These are phyloP conservation scores for Phialophora verrucosa DNA, from an alignment of 2,329 filamentous ascomycete species.

Conservation along the genomic window DNA sequence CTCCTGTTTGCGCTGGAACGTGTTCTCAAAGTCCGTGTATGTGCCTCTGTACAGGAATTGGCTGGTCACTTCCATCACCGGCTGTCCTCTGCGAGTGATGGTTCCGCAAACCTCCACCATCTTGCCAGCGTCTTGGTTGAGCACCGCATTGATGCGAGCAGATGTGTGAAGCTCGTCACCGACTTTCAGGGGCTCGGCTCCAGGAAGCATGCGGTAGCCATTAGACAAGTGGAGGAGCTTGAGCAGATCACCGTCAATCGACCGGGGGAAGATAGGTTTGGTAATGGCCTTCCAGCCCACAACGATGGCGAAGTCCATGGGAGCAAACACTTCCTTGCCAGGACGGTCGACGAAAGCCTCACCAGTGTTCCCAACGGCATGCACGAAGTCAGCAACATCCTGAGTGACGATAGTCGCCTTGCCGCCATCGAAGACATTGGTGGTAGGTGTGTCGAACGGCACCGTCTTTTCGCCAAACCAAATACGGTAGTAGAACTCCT, in stretches of 20 bases:
- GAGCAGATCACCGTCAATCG: conserved; percentile 92
- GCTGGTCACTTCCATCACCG: conserved; percentile 98
- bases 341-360: conserved; percentile 96
- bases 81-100: conserved; percentile 78
- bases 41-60: conserved; percentile 95
- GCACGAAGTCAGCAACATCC: conserved; percentile 98
- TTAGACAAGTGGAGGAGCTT: conserved; percentile 98
- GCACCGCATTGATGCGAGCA: conserved; percentile 93
- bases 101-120: conserved; percentile 99
- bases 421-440: conserved; percentile 88
- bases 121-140: conserved; percentile 98
- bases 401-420: conserved; percentile 84
- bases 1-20: conserved; percentile 96
- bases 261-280: conserved; percentile 97
- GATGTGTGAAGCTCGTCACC: conserved; percentile 91
- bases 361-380: conserved; percentile 95
- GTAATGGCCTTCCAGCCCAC: conserved; percentile 99
- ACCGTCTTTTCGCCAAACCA: conserved; percentile 92
- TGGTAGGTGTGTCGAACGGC: conserved; percentile 82
- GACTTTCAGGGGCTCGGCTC: conserved; percentile 92
- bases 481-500: conserved; percentile 97
- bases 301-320: conserved; percentile 99
- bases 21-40: conserved; percentile 95
- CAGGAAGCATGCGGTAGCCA: conserved; percentile 96
- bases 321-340: conserved; percentile 90